Evolutionary conservation across 192 early-diverging fungal species (phyloP).

Genomic region (Thoreauomyces humboldtii): DNA sequence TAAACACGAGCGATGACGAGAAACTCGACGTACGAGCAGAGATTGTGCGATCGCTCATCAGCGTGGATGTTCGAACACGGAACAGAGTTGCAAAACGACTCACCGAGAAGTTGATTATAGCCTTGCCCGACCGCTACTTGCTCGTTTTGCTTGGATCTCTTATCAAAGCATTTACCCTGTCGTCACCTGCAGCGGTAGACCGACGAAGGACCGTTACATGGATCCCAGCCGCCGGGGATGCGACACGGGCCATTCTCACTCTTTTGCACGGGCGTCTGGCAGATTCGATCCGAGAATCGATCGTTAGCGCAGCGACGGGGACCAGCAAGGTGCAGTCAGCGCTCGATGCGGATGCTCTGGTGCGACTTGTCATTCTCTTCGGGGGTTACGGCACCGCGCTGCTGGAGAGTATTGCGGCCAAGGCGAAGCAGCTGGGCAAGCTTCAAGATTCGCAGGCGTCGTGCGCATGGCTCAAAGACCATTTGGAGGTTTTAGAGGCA

Average conservation of each 20-base stretch:
- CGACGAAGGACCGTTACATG: neutral
- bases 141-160: too few relatives aligned
- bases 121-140: too few relatives aligned
- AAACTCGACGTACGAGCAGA: too few relatives aligned
- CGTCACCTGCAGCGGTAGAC: too few relatives aligned
- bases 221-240: neutral
- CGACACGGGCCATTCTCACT: neutral
- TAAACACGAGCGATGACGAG: too few relatives aligned
- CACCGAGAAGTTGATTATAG: neutral
- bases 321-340: neutral
- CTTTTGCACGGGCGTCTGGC: neutral
- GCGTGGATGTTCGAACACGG: neutral
- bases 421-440: neutral
- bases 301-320: neutral
- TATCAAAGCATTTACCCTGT: too few relatives aligned
- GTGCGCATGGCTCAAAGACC: neutral
- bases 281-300: neutral
- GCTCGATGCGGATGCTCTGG: constrained; percentile 3
- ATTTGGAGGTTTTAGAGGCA: neutral
- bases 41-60: neutral
- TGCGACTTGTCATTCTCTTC: neutral
- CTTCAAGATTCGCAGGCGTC: neutral
- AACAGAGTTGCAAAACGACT: neutral
- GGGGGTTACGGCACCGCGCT: neutral
- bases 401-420: neutral